Base-by-base conservation (phyloP, 768 basidiomycete genomes). In the Boletus tomentosulus region DNA sequence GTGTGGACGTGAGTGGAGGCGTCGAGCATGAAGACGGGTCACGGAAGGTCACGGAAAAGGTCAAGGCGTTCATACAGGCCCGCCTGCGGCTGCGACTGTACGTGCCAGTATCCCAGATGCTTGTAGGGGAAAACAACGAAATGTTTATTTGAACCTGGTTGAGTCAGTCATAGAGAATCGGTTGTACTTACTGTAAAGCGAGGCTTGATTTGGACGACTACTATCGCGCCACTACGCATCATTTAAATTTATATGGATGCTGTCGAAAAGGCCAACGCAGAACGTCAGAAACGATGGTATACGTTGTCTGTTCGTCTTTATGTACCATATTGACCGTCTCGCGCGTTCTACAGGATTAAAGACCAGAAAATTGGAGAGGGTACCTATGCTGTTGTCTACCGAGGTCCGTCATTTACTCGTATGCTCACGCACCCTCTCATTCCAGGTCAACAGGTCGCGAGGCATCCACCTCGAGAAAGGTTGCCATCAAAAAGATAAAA, bases 401-500 rank as follows among this genome's bases (percentile, higher is more conserved):
- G 84, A 84, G 94, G 94, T 87, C 44, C 57, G 74, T 68, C 39
- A 6, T 22, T 16, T 9, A 33, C 24, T 44, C 35, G 25, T 33
- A 30, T 24, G 27, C 6, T 8, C 43, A n/a, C 13, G 1, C 28
- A 27, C 33, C 43, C 28, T 39, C 57, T 41, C 22, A 54, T 48
- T 15, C 53, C 46, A 45, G 54, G 27, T 37, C 25, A 45, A 41
- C 57, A 93, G 92, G 90, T 25, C 78, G 85, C 57, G 87, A 92
- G 62, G 77, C 81, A 16, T 74, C 83, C 0, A 90, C 89, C 3
- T 84, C 84, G 30, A 76, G 85, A n/a, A 89, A 86, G 71, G 86
- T 98, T 0, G 97, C 97, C 53, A 96, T 99, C 62, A 99, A 99
- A 76, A 98, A 98, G 73, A 96, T 97, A 61, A 96, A 96, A 65